phyloP scores from a whole-genome alignment of 2,329 filamentous ascomycete species.

The Simplicillium aogashimaense region DNA sequence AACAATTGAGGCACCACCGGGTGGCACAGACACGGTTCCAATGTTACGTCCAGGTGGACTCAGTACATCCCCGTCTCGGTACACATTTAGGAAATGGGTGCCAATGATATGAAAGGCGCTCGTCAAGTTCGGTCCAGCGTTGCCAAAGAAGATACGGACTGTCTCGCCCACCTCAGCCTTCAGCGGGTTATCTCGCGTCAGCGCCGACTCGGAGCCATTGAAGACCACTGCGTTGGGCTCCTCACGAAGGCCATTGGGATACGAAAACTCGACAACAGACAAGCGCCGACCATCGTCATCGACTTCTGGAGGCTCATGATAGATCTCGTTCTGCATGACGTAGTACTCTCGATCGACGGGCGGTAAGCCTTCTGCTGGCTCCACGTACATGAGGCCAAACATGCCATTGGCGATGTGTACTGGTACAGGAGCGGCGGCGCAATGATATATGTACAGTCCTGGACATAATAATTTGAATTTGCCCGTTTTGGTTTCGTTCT shows the following conservation, averaged over 20 bases:
- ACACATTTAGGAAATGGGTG: slow-evolving; percentile 17
- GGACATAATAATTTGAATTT: slow-evolving; percentile 18
- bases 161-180: slow-evolving; percentile 17
- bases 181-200: slow-evolving; percentile 18
- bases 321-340: slow-evolving; percentile 26
- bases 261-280: slow-evolving; percentile 20
- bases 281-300: slow-evolving; percentile 18
- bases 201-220: slow-evolving; percentile 20
- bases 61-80: slow-evolving; percentile 19
- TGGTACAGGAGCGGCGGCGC: slow-evolving; percentile 22
- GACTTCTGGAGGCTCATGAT: slow-evolving; percentile 22
- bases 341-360: slow-evolving; percentile 22
- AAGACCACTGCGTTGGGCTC: slow-evolving; percentile 20
- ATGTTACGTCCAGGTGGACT: slow-evolving; percentile 16
- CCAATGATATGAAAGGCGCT: slow-evolving; percentile 22
- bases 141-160: slow-evolving; percentile 23
- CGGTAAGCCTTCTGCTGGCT: slow-evolving; percentile 18
- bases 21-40: slow-evolving; percentile 16
- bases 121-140: slow-evolving; percentile 21
- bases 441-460: slow-evolving; percentile 22
- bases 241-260: slow-evolving; percentile 20
- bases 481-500: slow-evolving; percentile 20
- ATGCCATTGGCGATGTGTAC: slow-evolving; percentile 26
- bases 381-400: slow-evolving; percentile 25
- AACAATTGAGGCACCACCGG: slow-evolving; percentile 17